Conservation (phyloP, 2,329 filamentous ascomycete species). For the Dactylonectria macrodidyma region DNA sequence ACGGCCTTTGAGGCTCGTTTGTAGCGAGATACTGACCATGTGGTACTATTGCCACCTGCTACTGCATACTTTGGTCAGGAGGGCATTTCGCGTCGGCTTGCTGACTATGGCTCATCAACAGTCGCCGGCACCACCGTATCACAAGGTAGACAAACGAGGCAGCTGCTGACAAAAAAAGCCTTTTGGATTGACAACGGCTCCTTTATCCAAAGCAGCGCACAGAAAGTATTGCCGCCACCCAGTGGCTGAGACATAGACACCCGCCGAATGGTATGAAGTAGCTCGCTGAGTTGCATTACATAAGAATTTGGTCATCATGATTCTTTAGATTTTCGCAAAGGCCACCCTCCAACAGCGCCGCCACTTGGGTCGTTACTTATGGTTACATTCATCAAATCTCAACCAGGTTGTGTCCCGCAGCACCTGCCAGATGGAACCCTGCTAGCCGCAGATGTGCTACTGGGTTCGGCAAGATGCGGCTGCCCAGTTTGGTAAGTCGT, state of each 20-base stretch:
- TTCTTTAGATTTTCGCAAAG: neutral
- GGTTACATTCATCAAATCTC: constrained; percentile 1
- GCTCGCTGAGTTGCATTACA: neutral
- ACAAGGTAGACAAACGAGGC: neutral
- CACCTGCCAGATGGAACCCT: neutral
- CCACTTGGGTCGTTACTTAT: neutral
- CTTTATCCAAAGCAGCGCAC: neutral
- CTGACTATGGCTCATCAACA: neutral
- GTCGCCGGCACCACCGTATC: neutral
- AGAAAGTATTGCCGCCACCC: neutral
- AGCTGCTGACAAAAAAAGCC: neutral
- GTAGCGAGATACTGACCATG: neutral
- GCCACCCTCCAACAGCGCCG: neutral
- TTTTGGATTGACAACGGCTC: neutral
- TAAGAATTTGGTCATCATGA: neutral
- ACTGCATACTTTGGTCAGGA: neutral
- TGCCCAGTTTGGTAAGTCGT: neutral
- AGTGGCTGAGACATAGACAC: neutral
- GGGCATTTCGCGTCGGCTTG: neutral
- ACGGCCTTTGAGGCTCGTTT: neutral
- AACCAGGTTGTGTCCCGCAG: neutral
- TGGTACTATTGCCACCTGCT: neutral
- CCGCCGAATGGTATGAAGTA: neutral
- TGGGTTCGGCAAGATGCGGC: neutral
- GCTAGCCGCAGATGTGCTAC: neutral